These are phyloP conservation scores for Nicotiana tomentosiformis DNA, from an alignment of 257 asterid species.

Conservation along the genomic window DNA sequence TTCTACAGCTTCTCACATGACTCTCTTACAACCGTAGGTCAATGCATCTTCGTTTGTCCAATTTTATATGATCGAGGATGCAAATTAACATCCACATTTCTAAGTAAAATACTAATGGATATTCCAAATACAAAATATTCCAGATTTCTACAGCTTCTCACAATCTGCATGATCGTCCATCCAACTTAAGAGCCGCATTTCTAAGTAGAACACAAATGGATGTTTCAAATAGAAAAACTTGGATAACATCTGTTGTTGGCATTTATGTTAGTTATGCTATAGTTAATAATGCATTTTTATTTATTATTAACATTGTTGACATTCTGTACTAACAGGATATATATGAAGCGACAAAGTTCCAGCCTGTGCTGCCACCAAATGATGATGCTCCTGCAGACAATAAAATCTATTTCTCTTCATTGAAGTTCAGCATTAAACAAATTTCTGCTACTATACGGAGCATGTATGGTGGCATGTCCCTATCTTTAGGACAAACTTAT, in stretches of 20 bases:
- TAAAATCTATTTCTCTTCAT: constrained; percentile 55
- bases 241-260: not conserved
- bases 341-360: constrained; percentile 89
- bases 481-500: not conserved
- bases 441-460: constrained; percentile 47
- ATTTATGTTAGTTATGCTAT: not conserved
- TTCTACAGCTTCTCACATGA: no score
- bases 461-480: constrained; percentile 38
- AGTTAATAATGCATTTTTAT: not conserved
- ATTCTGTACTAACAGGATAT: constrained; percentile 61
- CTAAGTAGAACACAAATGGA: not conserved
- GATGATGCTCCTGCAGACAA: constrained; percentile 51
- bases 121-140: not conserved
- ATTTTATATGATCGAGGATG: not conserved
- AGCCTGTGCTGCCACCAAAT: constrained; percentile 50
- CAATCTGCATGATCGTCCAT: not conserved
- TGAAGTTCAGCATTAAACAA: constrained; percentile 59
- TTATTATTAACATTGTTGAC: not conserved
- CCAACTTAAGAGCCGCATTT: not conserved
- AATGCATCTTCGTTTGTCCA: not conserved
- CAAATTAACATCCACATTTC: not conserved
- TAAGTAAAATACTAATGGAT: not conserved
- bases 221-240: not conserved
- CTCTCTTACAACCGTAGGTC: not conserved
- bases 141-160: no score